phyloP scores from a whole-genome alignment of 2,329 filamentous ascomycete genomes.

The Fusarium tupiense region DNA sequence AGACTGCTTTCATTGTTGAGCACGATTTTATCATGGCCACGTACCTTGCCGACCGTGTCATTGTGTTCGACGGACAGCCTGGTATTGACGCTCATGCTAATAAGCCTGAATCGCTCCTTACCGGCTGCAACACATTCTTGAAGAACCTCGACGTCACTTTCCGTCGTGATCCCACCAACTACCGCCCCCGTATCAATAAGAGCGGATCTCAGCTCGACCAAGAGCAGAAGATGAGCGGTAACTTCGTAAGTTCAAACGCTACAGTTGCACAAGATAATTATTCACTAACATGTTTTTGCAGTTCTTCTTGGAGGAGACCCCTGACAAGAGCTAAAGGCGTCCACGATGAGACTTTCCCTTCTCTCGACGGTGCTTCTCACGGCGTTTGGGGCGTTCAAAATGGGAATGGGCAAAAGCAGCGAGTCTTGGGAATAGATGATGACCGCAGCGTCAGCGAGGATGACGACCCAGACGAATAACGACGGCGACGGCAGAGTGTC shows the following conservation, averaged over 20 bases:
- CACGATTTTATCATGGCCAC: slow-evolving; percentile 99
- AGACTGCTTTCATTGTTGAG: slow-evolving; percentile 98
- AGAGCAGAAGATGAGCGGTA: slow-evolving; percentile 93
- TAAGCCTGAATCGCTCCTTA: slow-evolving; percentile 88
- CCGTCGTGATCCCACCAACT: slow-evolving; percentile 96
- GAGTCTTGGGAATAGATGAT: slow-evolving; percentile 52
- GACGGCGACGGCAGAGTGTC: slow-evolving; percentile 67
- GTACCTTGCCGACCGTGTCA: slow-evolving; percentile 87
- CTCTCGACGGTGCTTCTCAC: slow-evolving; percentile 45
- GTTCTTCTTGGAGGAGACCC: slow-evolving; percentile 93
- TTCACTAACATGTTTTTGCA: slow-evolving; percentile 47
- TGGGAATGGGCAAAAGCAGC: slow-evolving; percentile 44
- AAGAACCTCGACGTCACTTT: slow-evolving; percentile 98
- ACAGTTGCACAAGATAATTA: neutral
- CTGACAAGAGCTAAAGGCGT: slow-evolving; percentile 64
- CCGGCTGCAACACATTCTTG: slow-evolving; percentile 95
- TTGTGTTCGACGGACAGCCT: slow-evolving; percentile 96
- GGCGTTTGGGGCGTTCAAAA: slow-evolving; percentile 66
- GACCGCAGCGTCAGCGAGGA: slow-evolving; percentile 68
- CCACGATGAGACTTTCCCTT: slow-evolving; percentile 46
- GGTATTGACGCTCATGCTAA: slow-evolving; percentile 90
- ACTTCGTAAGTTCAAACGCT: slow-evolving; percentile 75
- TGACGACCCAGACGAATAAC: slow-evolving; percentile 72
- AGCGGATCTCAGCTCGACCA: slow-evolving; percentile 93
- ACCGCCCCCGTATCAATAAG: slow-evolving; percentile 98